A percentile compares a stretch with the other conserved stretches of the same genome.
Evolutionary conservation across 305 asterid genomes (phyloP).

Genomic region (Plantago rigida): DNA sequence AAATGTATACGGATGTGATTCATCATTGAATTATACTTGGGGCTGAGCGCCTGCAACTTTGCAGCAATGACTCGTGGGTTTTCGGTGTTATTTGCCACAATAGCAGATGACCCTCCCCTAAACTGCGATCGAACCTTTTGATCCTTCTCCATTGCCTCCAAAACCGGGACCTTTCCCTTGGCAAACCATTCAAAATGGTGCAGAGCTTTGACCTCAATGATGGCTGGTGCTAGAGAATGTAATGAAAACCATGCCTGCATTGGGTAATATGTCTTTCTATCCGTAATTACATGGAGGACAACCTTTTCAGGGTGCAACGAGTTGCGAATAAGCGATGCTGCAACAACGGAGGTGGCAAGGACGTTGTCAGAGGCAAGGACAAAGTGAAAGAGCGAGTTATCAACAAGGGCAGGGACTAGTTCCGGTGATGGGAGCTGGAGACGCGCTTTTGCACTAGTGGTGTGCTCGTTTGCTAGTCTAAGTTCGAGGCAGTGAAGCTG

Average conservation of each 20-base stretch:
- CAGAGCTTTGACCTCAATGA: constrained; percentile 76
- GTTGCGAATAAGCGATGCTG: constrained; percentile 63
- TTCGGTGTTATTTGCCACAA: constrained; percentile 70
- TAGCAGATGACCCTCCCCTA: constrained; percentile 89
- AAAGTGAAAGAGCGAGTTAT: constrained; percentile 69
- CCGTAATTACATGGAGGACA: constrained; percentile 80
- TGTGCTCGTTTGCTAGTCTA: constrained; percentile 74
- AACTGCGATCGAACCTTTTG: constrained; percentile 64
- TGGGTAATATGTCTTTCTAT: constrained; percentile 70
- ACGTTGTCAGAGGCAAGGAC: constrained; percentile 85
- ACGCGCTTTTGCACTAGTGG: constrained; percentile 73
- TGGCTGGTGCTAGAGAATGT: constrained; percentile 64
- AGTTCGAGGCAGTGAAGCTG: constrained; percentile 83
- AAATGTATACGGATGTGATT: constrained; percentile 86
- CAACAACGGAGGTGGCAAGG: constrained; percentile 90
- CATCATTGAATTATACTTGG: constrained; percentile 83
- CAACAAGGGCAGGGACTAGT: constrained; percentile 64
- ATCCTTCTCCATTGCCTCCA: constrained; percentile 98
- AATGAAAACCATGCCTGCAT: constrained; percentile 98
- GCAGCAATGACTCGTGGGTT: constrained; percentile 83
- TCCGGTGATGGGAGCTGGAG: constrained; percentile 81
- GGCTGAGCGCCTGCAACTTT: constrained; percentile 88
- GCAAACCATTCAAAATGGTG: constrained; percentile 93
- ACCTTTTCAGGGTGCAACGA: constrained; percentile 52
- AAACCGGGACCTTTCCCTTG: constrained; percentile 79